phyloP scores from a whole-genome alignment of 495 filamentous ascomycete genomes.

The Penicillium desertorum region DNA sequence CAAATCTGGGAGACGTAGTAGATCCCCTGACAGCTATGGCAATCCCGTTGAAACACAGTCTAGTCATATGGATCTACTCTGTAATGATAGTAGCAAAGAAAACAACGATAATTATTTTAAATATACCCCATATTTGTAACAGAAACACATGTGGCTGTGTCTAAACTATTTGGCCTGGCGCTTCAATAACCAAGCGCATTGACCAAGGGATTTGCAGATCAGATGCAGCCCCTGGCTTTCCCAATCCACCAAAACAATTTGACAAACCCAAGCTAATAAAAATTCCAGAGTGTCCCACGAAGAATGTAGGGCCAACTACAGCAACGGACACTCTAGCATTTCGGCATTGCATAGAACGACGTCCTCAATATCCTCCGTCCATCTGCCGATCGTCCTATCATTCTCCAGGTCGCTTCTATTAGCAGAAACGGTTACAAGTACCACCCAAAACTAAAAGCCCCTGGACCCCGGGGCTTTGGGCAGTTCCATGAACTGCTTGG shows the following conservation, averaged over 20 bases:
- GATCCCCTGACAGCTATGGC: neutral
- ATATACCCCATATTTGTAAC: neutral
- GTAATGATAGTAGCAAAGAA: neutral
- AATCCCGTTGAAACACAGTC: slow-evolving; percentile 1
- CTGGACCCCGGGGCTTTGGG: neutral
- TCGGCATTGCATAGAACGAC: neutral
- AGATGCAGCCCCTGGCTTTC: slow-evolving; percentile 7
- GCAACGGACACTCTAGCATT: neutral
- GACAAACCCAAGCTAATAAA: neutral
- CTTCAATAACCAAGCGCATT: slow-evolving; percentile 8
- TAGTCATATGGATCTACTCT: neutral
- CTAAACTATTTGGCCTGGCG: slow-evolving; percentile 7
- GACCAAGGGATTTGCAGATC: slow-evolving; percentile 13
- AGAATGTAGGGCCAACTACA: neutral
- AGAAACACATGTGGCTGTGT: slow-evolving; percentile 7
- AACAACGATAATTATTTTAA: neutral
- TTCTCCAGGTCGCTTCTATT: neutral
- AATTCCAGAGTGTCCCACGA: neutral
- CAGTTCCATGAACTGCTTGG: neutral
- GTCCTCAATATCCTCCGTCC: neutral
- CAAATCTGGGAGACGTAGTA: neutral
- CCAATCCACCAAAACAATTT: neutral
- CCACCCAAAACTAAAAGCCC: neutral
- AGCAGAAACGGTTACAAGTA: neutral
- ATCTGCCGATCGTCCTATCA: neutral